phyloP scores from a whole-genome alignment of 2,329 filamentous ascomycete species.

The Botrytis hyacinthi region DNA sequence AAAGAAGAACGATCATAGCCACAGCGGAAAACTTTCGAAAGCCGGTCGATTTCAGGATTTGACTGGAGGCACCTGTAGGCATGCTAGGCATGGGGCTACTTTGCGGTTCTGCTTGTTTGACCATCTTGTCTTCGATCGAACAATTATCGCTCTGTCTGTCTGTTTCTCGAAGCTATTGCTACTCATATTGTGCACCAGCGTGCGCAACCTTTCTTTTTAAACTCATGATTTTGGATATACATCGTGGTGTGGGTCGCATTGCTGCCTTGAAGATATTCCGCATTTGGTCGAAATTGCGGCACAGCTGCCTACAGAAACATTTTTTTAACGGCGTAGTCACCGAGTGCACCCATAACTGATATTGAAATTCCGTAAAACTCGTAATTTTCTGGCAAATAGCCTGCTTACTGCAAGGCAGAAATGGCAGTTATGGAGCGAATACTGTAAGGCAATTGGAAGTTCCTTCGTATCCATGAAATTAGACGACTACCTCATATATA shows the following conservation, averaged over 20 bases:
- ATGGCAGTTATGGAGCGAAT: neutral
- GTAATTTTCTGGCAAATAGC: neutral
- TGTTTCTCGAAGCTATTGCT: neutral
- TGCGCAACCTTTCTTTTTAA: neutral
- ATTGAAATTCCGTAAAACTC: neutral
- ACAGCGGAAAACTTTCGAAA: constrained; percentile 14
- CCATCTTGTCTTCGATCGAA: neutral
- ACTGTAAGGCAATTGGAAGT: neutral
- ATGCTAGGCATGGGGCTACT: constrained; percentile 14
- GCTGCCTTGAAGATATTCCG: neutral
- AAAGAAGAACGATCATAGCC: constrained; percentile 20
- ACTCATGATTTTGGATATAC: neutral
- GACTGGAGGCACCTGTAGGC: neutral
- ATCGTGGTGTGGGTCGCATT: neutral
- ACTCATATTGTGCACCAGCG: neutral
- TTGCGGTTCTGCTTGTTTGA: constrained; percentile 17
- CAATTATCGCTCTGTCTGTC: too few species aligned
- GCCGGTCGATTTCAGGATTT: constrained; percentile 3
- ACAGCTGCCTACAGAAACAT: neutral
- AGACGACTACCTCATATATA: neutral
- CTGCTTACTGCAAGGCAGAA: neutral
- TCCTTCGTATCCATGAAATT: neutral
- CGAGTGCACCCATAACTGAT: neutral
- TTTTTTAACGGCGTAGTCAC: neutral
- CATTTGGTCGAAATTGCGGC: constrained; percentile 1